These are phyloP conservation scores for Ceratocystis cubensis DNA, from an alignment of 2,329 filamentous ascomycete species.

Conservation along the genomic window DNA sequence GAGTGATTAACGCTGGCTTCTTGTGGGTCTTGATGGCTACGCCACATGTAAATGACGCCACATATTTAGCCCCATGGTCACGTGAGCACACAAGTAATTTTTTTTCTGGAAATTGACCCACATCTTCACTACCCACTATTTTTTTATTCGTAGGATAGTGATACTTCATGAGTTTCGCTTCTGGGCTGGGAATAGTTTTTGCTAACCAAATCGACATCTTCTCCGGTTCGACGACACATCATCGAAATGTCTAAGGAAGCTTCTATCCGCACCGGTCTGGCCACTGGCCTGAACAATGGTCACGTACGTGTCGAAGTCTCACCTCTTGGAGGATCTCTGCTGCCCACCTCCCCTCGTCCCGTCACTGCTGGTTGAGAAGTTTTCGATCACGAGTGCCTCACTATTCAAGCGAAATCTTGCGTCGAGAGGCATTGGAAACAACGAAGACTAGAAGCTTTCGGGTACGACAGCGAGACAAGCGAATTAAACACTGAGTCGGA, in stretches of 20 bases:
- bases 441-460: slow-evolving; percentile 24
- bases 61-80: slow-evolving; percentile 10
- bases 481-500: slow-evolving; percentile 11
- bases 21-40: neutral
- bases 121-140: slow-evolving; percentile 17
- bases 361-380: slow-evolving; percentile 6
- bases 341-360: slow-evolving; percentile 16
- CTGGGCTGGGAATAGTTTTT: slow-evolving; percentile 18
- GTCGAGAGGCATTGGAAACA: slow-evolving; percentile 13
- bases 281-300: slow-evolving; percentile 51
- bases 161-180: slow-evolving; percentile 12
- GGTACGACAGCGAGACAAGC: slow-evolving; percentile 21
- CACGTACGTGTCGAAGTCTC: slow-evolving; percentile 53
- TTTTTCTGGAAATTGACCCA: slow-evolving; percentile 12
- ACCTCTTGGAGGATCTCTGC: slow-evolving; percentile 66
- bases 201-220: slow-evolving; percentile 26
- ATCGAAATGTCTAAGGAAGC: slow-evolving; percentile 47
- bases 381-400: neutral
- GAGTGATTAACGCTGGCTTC: neutral
- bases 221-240: slow-evolving; percentile 25
- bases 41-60: neutral
- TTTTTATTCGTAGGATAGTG: neutral
- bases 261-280: slow-evolving; percentile 44
- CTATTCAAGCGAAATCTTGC: slow-evolving; percentile 16
- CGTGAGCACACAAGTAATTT: slow-evolving; percentile 16